Conservation (phyloP, 176 grass and related monocot species). For the Poa pratensis region DNA sequence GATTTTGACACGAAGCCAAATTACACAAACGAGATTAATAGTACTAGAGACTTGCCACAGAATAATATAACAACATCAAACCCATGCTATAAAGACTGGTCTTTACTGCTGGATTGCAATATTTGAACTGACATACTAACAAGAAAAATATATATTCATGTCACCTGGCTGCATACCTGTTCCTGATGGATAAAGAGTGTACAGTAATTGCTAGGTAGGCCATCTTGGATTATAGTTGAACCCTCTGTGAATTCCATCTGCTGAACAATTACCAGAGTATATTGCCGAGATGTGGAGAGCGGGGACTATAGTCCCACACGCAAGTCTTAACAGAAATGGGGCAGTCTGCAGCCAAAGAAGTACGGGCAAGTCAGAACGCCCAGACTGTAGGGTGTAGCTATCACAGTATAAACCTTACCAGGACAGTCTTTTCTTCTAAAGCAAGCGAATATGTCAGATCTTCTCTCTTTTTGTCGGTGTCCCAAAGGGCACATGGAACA, state of each 20-base stretch:
- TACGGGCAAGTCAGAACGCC: constrained; percentile 12
- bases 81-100: background rate
- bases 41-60: background rate
- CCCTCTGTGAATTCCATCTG: background rate
- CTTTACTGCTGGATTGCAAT: background rate
- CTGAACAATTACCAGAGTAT: background rate
- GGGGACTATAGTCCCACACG: background rate
- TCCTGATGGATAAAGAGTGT: constrained; percentile 29
- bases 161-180: constrained; percentile 21
- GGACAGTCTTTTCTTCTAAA: background rate
- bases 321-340: constrained; percentile 25
- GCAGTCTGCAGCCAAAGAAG: constrained; percentile 22
- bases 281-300: background rate
- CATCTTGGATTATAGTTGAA: constrained; percentile 2
- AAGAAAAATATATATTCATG: constrained; percentile 28
- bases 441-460: background rate
- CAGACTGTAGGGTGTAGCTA: constrained; percentile 19
- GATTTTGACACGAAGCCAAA: constrained; percentile 32
- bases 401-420: background rate
- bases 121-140: constrained; percentile 4
- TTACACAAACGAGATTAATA: constrained; percentile 18
- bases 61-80: constrained; percentile 40
- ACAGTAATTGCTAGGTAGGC: constrained; percentile 5
- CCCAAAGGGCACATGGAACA: background rate
- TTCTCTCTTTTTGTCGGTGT: constrained; percentile 9